A percentile compares a stretch with the other conserved stretches of the same genome.
Conservation (phyloP, 257 asterid genomes). For the Solanum stenotomum region DNA sequence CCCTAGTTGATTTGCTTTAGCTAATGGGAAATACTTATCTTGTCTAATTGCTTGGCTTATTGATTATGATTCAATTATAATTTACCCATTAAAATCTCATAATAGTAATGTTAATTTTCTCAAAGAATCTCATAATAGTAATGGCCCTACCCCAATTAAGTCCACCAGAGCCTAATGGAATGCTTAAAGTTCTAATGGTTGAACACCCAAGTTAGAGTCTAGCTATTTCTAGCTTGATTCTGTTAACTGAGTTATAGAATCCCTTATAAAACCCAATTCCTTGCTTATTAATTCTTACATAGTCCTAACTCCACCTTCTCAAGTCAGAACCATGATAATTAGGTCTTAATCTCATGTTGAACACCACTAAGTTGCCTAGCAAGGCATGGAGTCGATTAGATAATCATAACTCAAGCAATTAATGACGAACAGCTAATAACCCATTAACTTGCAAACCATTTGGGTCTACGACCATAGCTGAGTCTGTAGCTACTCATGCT, state of each 20-base stretch:
- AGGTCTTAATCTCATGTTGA: neutral
- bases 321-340: neutral
- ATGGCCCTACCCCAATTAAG: neutral
- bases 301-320: neutral
- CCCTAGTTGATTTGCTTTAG: neutral
- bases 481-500: neutral
- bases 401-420: neutral
- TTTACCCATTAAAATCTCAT: neutral
- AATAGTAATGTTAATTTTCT: neutral
- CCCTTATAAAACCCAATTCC: neutral
- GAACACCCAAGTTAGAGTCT: neutral
- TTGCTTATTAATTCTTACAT: neutral
- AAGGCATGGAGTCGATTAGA: neutral
- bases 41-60: neutral
- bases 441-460: neutral
- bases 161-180: neutral
- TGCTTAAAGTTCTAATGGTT: neutral
- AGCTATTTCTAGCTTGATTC: neutral
- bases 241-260: neutral
- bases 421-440: neutral
- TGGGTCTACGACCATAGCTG: neutral
- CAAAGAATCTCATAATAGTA: neutral
- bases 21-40: neutral
- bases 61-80: neutral
- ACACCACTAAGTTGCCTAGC: neutral